A percentile compares a stretch with the other conserved stretches of the same genome.
phyloP scores from a whole-genome alignment of 2,329 filamentous ascomycete species.

The Alternaria incomplexa region DNA sequence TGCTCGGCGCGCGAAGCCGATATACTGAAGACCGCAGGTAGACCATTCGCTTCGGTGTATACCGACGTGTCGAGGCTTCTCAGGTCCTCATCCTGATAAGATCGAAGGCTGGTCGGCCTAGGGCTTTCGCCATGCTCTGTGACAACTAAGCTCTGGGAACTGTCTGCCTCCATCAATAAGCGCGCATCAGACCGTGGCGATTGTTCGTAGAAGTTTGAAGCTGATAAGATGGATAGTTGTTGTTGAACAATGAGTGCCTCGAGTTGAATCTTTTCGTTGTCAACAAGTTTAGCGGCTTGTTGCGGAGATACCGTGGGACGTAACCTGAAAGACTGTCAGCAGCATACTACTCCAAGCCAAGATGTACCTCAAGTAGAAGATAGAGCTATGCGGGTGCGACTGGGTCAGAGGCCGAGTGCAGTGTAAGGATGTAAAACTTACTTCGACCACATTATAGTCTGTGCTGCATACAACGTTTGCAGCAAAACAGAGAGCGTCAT shows the following conservation, averaged over 20 bases:
- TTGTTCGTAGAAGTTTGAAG: slow-evolving; percentile 26
- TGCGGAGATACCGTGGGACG: slow-evolving; percentile 42
- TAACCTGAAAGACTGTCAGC: slow-evolving; percentile 21
- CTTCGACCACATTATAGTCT: slow-evolving; percentile 48
- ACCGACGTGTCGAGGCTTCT: slow-evolving; percentile 28
- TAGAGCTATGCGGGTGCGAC: background rate
- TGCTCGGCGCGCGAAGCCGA: slow-evolving; percentile 32
- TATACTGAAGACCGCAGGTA: slow-evolving; percentile 31
- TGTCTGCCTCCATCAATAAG: slow-evolving; percentile 39
- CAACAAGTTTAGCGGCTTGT: slow-evolving; percentile 39
- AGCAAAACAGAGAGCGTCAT: slow-evolving; percentile 47
- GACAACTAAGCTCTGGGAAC: slow-evolving; percentile 32
- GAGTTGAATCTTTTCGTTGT: slow-evolving; percentile 46
- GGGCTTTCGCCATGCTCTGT: slow-evolving; percentile 11
- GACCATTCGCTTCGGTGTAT: slow-evolving; percentile 27
- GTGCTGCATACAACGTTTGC: slow-evolving; percentile 47
- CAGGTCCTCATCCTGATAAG: slow-evolving; percentile 39
- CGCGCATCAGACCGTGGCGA: slow-evolving; percentile 16
- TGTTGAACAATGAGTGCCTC: slow-evolving; percentile 49
- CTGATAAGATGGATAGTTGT: slow-evolving; percentile 43
- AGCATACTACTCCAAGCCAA: background rate
- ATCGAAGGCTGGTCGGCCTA: slow-evolving; percentile 30
- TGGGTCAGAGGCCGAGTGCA: background rate
- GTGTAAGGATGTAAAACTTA: slow-evolving; percentile 20
- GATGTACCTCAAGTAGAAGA: background rate